Evolutionary conservation across 768 basidiomycete genomes (phyloP), one percentile per base, ranked within the genome.

Genomic region (Rossbeevera mucosa): DNA sequence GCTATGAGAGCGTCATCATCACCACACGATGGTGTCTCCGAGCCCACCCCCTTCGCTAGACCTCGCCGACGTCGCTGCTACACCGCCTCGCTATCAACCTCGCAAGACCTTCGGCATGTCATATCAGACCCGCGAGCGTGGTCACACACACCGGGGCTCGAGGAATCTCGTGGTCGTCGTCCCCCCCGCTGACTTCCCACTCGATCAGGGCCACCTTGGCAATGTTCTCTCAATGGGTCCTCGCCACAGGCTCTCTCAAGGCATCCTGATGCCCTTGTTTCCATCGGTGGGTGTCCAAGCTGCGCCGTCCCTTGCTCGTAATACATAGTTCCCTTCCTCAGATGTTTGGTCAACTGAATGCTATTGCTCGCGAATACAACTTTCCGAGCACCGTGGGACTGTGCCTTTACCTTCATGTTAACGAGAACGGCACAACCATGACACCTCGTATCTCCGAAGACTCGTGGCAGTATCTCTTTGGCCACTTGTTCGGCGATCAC

Each of bases 361-460:
- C 88, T 9, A 90, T 93, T 54, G 87, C 88, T 4, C 80, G 82
- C 46, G 89, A 92, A 65, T 91, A 84, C 70, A 85, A 81, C 62
- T 87, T 91, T 58, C 90, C 90, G 0, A 88, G 85, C 63, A 85
- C 78, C 20, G 64, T 78, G 8, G 90, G 90, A 21, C 63, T 92
- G n/a, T 87, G 84, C 64, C 76, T 91, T n/a, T 92, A 90, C 63
- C 74, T 88, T 49, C 85, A 83, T 51, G 75, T 82, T 52, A 73
- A 73, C 18, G 82, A 87, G 47, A 73, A 72, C 41, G 82, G 83
- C 18, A 54, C 76, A 26, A 71, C 74, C 4, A 74, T 79, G 65
- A 80, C 81, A 13, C 88, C 89, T 22, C 80, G 89, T 18, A 80
- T 92, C 48, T 83, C 87, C 7, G 88, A 91, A 50, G 88, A 88